These are phyloP conservation scores for Phylloporus sp. DNA, from an alignment of 768 basidiomycete species.

Conservation along the genomic window DNA sequence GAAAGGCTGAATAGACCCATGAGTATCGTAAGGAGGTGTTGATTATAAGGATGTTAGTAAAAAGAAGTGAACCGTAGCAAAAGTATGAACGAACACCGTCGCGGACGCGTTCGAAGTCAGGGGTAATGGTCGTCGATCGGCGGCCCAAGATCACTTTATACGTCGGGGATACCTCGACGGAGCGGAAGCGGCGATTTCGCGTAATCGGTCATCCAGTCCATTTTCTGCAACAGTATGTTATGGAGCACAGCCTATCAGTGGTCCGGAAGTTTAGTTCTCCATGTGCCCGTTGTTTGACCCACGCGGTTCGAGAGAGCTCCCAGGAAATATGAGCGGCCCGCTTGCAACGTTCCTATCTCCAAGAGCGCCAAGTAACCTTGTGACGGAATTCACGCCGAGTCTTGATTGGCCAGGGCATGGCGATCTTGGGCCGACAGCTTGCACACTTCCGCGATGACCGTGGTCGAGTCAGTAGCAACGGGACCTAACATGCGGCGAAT, in stretches of 20 bases:
- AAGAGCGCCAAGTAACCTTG: background rate
- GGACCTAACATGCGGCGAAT: slow-evolving; percentile 5
- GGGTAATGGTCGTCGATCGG: slow-evolving; percentile 17
- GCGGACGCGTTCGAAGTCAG: slow-evolving; percentile 18
- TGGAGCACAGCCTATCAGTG: slow-evolving; percentile 7
- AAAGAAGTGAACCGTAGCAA: slow-evolving; percentile 13
- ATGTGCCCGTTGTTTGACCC: slow-evolving; percentile 17
- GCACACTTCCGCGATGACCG: slow-evolving; percentile 21
- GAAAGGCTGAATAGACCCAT: slow-evolving; percentile 27
- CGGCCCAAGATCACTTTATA: slow-evolving; percentile 25
- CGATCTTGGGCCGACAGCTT: slow-evolving; percentile 6
- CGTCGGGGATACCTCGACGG: slow-evolving; percentile 19
- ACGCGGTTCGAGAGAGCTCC: slow-evolving; percentile 12
- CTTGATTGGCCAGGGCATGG: slow-evolving; percentile 15
- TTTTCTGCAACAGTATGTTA: background rate
- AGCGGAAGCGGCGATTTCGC: slow-evolving; percentile 21
- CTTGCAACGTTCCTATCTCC: slow-evolving; percentile 5
- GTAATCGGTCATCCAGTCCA: slow-evolving; percentile 15
- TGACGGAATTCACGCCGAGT: slow-evolving; percentile 8
- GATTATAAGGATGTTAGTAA: slow-evolving; percentile 21
- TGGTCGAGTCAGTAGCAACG: slow-evolving; percentile 12
- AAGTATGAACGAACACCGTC: slow-evolving; percentile 20
- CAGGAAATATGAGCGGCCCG: slow-evolving; percentile 15
- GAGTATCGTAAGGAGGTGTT: slow-evolving; percentile 17
- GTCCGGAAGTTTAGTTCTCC: slow-evolving; percentile 5